Base-by-base conservation (phyloP, 73 alveolate species). In the Strombidium stylifer region DNA sequence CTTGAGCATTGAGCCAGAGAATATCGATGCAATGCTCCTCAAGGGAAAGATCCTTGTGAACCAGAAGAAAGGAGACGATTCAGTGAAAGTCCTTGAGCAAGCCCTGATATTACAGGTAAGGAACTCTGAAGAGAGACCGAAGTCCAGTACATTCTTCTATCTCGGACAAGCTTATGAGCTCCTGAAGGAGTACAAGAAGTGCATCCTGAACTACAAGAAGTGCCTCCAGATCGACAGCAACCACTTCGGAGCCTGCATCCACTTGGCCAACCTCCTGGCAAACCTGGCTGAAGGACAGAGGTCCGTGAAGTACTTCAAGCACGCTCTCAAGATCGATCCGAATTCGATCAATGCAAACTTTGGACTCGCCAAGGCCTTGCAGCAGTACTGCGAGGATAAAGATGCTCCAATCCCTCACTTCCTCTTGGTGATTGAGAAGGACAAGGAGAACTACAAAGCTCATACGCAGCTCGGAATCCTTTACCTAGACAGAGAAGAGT, bases 261-360 rank as follows among this genome's bases (percentile, higher is more conserved):
- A 87, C 55, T 61, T 83, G 31, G 96, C 91, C 1, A 87, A 87
- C 4, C 36, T 80, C 39, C 69, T 86, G 25, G 80, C 82, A 2
- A 77, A 70, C 20, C 32, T 52, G 25, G 79, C 72, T 0, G 89
- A 77, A 27, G 69, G 76, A 32, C 83, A 78, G 21, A 84, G 81
- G 51, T 90, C 96, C 2, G 57, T 61, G 34, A 87, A 87, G 37
- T 87, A 87, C 59, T 67, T 83, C 32, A 85, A 72, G 50, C 90
- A 82, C 56, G 93, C 93, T 7, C 31, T 83, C 18, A 83, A 83
- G 64, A 55, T 58, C 18, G 89, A 84, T 16, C 90, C 92, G 19
- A 73, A 82, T 14, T 62, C 82, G 18, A 45, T 76, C n/a, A 45
- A 69, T 12, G 91, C 89, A 20, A 58, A 83, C 46, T 82, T 58